Conservation (phyloP, 805 yeast species). For the Lipomyces japonicus region DNA sequence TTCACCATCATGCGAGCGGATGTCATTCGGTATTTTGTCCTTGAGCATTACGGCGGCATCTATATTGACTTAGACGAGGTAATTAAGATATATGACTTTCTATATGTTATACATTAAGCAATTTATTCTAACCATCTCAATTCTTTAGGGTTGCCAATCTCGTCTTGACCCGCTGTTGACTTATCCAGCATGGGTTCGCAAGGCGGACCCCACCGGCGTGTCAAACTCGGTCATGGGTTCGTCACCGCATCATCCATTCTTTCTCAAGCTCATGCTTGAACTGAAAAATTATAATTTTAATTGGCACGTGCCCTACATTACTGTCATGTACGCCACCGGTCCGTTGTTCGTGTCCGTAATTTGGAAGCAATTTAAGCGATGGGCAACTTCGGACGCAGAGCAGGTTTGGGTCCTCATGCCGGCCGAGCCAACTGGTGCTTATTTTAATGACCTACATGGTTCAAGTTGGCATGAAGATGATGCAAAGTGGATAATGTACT, state of each 20-base stretch:
- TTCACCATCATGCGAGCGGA: conserved; percentile 89
- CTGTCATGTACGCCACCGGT: conserved; percentile 92
- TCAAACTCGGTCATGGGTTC: conserved; percentile 93
- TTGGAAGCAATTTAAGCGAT: conserved; percentile 80
- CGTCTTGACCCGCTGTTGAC: conserved; percentile 74
- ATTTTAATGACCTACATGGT: conserved; percentile 73
- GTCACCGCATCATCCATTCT: conserved; percentile 82
- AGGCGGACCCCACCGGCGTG: conserved; percentile 85
- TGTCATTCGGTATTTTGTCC: conserved; percentile 80
- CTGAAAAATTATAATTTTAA: conserved; percentile 62
- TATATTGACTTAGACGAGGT: conserved; percentile 82
- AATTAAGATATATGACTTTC: background rate
- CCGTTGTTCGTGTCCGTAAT: conserved; percentile 81
- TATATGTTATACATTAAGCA: too few relatives aligned
- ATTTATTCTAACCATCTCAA: background rate
- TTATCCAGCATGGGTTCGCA: conserved; percentile 81
- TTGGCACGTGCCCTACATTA: conserved; percentile 82
- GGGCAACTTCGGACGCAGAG: conserved; percentile 59
- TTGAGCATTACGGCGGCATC: conserved; percentile 81
- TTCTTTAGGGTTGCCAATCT: conserved; percentile 59
- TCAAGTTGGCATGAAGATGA: conserved; percentile 92
- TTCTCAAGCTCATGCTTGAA: conserved; percentile 62
- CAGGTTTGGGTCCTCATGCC: conserved; percentile 70
- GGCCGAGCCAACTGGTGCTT: conserved; percentile 49
- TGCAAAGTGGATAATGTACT: conserved; percentile 68